phyloP scores from a whole-genome alignment of 2,329 filamentous ascomycete genomes.

The Pezicula radicicola region DNA sequence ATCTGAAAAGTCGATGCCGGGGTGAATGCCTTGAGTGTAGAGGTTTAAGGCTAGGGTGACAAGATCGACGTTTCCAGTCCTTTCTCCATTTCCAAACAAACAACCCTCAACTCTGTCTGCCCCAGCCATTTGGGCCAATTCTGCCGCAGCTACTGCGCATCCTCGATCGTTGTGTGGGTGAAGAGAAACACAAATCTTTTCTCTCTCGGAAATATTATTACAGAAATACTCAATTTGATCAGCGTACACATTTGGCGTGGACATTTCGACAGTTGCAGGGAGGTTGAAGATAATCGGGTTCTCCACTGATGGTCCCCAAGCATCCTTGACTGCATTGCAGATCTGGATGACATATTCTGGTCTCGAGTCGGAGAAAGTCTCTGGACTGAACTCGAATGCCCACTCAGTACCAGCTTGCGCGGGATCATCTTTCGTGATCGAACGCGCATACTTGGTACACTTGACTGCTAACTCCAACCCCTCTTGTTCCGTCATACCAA shows the following conservation, averaged over 20 bases:
- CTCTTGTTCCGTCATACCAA: conserved; percentile 81
- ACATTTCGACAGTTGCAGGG: conserved; percentile 91
- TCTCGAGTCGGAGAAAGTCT: conserved; percentile 87
- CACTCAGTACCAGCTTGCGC: conserved; percentile 58
- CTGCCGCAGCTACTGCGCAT: conserved; percentile 83
- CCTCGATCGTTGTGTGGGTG: conserved; percentile 96
- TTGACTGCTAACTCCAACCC: conserved; percentile 77
- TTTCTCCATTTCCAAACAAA: conserved; percentile 90
- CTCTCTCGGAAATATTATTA: conserved; percentile 75
- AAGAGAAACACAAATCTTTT: conserved; percentile 84
- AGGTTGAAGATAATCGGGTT: conserved; percentile 95
- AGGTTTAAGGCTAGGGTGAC: conserved; percentile 91
- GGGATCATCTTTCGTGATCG: conserved; percentile 80
- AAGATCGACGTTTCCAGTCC: conserved; percentile 93
- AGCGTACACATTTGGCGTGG: conserved; percentile 92
- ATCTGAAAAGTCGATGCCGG: conserved; percentile 87
- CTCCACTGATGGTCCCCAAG: conserved; percentile 79
- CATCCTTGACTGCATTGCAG: conserved; percentile 90
- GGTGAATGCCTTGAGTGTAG: conserved; percentile 88
- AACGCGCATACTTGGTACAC: conserved; percentile 82
- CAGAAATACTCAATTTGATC: conserved; percentile 98
- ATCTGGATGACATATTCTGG: conserved; percentile 80
- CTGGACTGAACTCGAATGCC: conserved; percentile 81
- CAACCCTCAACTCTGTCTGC: conserved; percentile 93
- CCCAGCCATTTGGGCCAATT: conserved; percentile 93